Evolutionary conservation across 2,329 filamentous ascomycete genomes (phyloP).

Genomic region (Tolypocladium album): DNA sequence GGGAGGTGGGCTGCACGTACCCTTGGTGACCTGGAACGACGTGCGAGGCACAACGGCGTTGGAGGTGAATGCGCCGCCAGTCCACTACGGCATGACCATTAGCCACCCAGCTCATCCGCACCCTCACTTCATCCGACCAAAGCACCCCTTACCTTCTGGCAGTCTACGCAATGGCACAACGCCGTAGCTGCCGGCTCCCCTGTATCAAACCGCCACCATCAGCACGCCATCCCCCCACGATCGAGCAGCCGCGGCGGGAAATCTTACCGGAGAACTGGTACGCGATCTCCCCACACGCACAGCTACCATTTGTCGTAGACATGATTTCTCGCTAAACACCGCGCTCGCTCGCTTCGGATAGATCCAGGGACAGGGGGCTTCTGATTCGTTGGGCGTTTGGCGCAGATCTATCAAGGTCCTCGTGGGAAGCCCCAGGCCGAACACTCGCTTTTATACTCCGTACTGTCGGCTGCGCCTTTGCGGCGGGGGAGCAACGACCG

Average conservation of each 20-base stretch:
- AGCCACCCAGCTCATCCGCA: not conserved
- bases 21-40: constrained; percentile 37
- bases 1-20: constrained; percentile 10
- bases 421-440: not conserved
- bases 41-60: constrained; percentile 38
- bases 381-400: not conserved
- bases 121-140: not conserved
- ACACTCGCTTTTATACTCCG: not conserved
- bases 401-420: not conserved
- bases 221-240: not conserved
- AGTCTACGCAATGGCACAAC: constrained; percentile 42
- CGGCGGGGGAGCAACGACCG: not conserved
- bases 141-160: constrained; percentile 36
- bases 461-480: not conserved
- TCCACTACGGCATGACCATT: constrained; percentile 23
- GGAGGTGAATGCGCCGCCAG: constrained; percentile 42
- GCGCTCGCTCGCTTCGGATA: not conserved
- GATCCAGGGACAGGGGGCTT: not conserved
- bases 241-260: not conserved
- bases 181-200: constrained; percentile 30
- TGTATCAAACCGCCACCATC: constrained; percentile 7
- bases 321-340: not conserved
- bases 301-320: constrained; percentile 17
- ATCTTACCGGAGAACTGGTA: constrained; percentile 22
- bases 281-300: constrained; percentile 24